A percentile compares a stretch with the other conserved stretches of the same genome.
These are phyloP conservation scores for Neofusicoccum ribis DNA, from an alignment of 2,329 filamentous ascomycete species.

Conservation along the genomic window DNA sequence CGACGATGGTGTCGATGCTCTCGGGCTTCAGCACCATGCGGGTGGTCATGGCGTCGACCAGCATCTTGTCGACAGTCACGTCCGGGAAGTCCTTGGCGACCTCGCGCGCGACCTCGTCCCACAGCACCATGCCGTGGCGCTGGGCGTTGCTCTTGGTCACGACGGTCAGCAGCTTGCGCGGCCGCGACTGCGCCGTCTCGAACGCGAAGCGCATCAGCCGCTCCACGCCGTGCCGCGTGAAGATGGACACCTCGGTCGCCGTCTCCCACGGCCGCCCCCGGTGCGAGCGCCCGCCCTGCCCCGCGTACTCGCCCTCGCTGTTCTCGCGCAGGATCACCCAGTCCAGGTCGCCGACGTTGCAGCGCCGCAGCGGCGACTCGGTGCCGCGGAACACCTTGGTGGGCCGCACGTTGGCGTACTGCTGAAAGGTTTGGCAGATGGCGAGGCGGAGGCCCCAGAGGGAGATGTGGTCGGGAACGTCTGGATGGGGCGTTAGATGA, in stretches of 20 bases:
- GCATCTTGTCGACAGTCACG: constrained; percentile 64
- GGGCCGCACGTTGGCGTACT: constrained; percentile 60
- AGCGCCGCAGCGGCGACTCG: constrained; percentile 55
- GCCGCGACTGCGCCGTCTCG: constrained; percentile 58
- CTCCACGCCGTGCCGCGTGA: constrained; percentile 61
- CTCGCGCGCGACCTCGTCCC: constrained; percentile 62
- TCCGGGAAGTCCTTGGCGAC: constrained; percentile 61
- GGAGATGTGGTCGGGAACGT: constrained; percentile 59
- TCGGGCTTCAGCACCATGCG: constrained; percentile 63
- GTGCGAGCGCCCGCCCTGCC: constrained; percentile 64
- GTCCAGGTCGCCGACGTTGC: constrained; percentile 58
- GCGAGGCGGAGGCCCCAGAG: constrained; percentile 58
- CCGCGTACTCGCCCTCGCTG: constrained; percentile 66
- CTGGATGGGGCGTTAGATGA: constrained; percentile 27
- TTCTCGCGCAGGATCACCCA: constrained; percentile 70
- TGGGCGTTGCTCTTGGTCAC: constrained; percentile 68
- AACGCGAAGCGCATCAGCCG: constrained; percentile 65
- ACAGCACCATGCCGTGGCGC: constrained; percentile 67
- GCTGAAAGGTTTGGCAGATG: constrained; percentile 57
- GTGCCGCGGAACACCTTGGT: constrained; percentile 64
- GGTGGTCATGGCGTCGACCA: constrained; percentile 67
- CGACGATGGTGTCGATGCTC: constrained; percentile 63
- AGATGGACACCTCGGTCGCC: constrained; percentile 64
- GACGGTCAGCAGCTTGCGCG: constrained; percentile 60
- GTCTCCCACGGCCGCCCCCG: constrained; percentile 59